A percentile compares a stretch with the other conserved stretches of the same genome.
phyloP scores from a whole-genome alignment of 2,329 filamentous ascomycete genomes.

The Hirsutella rhossiliensis region DNA sequence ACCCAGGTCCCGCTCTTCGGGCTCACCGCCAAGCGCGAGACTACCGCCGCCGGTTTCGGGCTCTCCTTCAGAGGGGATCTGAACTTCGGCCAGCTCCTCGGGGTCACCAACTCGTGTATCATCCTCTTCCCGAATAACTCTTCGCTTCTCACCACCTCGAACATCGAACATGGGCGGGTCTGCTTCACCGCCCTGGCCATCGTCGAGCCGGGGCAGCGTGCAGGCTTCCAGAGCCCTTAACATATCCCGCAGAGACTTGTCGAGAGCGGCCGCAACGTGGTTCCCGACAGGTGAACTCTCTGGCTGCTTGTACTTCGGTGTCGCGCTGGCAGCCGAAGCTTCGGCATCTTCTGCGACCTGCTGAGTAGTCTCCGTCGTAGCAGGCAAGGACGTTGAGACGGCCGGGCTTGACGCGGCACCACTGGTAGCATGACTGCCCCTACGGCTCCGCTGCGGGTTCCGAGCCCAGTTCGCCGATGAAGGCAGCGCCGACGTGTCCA shows the following conservation, averaged over 20 bases:
- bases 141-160: slow-evolving; percentile 70
- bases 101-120: slow-evolving; percentile 37
- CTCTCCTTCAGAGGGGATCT: slow-evolving; percentile 53
- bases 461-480: slow-evolving; percentile 90
- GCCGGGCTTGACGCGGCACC: slow-evolving; percentile 74
- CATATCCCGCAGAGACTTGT: slow-evolving; percentile 20
- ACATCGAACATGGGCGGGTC: slow-evolving; percentile 70
- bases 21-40: slow-evolving; percentile 81
- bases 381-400: slow-evolving; percentile 46
- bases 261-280: slow-evolving; percentile 1
- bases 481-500: slow-evolving; percentile 79
- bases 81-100: slow-evolving; percentile 32
- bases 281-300: slow-evolving; percentile 3
- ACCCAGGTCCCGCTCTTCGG: slow-evolving; percentile 60
- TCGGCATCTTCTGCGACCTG: slow-evolving; percentile 26
- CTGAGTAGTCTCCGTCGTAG: slow-evolving; percentile 35
- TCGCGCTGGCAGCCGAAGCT: slow-evolving; percentile 13
- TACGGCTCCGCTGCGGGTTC: slow-evolving; percentile 53
- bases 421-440: slow-evolving; percentile 70
- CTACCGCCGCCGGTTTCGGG: slow-evolving; percentile 71
- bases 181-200: slow-evolving; percentile 10
- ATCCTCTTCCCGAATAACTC: slow-evolving; percentile 64
- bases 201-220: slow-evolving; percentile 14
- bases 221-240: slow-evolving; percentile 25
- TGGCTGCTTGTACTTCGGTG: slow-evolving; percentile 6